Conservation (phyloP, 1,139 yeast species). For the Yamadazyma mexicana region DNA sequence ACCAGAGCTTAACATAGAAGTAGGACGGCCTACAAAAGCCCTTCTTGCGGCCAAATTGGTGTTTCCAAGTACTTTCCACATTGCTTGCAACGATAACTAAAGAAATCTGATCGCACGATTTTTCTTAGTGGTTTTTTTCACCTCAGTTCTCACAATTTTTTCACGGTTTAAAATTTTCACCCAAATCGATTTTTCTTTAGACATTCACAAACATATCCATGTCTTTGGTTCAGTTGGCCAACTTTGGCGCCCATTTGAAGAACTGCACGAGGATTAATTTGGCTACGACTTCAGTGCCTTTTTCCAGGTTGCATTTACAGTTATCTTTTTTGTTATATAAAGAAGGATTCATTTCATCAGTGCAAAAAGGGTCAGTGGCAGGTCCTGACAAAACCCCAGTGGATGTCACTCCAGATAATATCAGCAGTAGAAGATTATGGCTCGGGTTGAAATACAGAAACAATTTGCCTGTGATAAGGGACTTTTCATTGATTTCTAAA, state of each 20-base stretch:
- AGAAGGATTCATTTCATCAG: conserved; percentile 84
- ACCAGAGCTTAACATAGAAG: not conserved
- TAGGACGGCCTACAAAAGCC: not conserved
- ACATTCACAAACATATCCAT: conserved; percentile 27
- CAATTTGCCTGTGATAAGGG: conserved; percentile 71
- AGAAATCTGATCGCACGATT: not conserved
- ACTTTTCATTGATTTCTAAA: conserved; percentile 73
- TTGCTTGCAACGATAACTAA: not conserved
- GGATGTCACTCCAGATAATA: conserved; percentile 86
- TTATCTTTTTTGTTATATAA: conserved; percentile 82
- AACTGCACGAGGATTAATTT: conserved; percentile 79
- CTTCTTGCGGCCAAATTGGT: not conserved
- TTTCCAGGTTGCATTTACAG: conserved; percentile 78
- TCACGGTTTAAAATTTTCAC: conserved; percentile 7
- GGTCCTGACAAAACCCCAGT: conserved; percentile 81
- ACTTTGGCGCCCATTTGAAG: conserved; percentile 85
- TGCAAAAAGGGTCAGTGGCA: conserved; percentile 83
- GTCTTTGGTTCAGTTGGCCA: conserved; percentile 85
- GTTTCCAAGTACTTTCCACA: not conserved
- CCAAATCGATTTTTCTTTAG: not conserved
- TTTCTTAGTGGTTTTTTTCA: too few relatives aligned
- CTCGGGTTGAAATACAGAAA: conserved; percentile 85
- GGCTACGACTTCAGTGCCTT: conserved; percentile 80
- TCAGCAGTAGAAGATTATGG: conserved; percentile 88
- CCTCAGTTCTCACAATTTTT: not conserved